Evolutionary conservation across 2,329 filamentous ascomycete genomes (phyloP).

Genomic region (Trichoderma sp.): DNA sequence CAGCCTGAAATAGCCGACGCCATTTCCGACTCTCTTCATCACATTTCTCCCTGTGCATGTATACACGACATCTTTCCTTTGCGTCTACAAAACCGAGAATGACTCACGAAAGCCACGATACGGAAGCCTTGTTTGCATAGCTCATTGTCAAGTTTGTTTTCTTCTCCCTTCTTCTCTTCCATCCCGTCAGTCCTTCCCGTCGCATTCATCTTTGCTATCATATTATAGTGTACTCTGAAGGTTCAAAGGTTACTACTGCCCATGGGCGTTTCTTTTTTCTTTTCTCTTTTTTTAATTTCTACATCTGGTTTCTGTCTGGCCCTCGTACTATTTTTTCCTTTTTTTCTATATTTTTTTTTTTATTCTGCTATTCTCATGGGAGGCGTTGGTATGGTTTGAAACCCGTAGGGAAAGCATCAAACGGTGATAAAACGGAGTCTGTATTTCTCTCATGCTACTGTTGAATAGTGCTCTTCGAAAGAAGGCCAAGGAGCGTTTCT

Average conservation of each 20-base stretch:
- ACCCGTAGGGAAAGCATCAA: background rate
- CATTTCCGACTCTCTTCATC: background rate
- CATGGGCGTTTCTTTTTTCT: background rate
- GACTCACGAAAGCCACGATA: constrained; percentile 9
- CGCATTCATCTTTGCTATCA: background rate
- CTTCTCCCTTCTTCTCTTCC: background rate
- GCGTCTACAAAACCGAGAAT: constrained; percentile 2
- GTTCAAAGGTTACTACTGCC: background rate
- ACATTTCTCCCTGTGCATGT: background rate
- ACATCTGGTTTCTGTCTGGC: background rate
- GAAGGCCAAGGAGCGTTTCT: background rate
- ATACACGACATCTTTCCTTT: background rate
- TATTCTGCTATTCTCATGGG: background rate
- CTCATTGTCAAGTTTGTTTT: background rate
- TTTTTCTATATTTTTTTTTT: background rate
- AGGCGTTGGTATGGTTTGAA: constrained; percentile 12
- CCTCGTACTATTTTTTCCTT: background rate
- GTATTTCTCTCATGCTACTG: background rate
- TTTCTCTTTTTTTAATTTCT: background rate
- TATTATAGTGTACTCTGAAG: background rate
- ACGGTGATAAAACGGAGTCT: constrained; percentile 13
- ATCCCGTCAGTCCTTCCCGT: background rate
- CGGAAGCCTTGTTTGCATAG: background rate
- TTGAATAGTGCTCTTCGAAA: background rate
- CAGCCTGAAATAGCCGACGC: background rate